Percentiles rank a stretch among this genome's conserved stretches.
phyloP scores from a whole-genome alignment of 176 grass and related monocot species.

The Miscanthus lutarioriparius region DNA sequence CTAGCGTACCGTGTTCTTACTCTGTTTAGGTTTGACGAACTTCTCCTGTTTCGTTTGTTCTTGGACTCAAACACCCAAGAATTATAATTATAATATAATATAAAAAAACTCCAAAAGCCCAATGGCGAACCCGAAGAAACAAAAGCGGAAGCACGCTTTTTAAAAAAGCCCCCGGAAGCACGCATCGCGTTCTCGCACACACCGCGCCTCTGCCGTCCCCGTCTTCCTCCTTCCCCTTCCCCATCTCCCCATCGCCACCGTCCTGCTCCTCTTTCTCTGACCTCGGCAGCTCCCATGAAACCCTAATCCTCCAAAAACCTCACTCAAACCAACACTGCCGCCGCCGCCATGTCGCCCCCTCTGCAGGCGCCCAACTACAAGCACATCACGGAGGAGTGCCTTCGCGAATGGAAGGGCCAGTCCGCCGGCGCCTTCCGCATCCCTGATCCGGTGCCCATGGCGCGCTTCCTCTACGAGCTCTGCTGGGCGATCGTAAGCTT shows the following conservation, averaged over 20 bases:
- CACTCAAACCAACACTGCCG: neutral
- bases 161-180: neutral
- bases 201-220: conserved; percentile 18
- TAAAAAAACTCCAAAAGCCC: neutral
- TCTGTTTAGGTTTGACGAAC: neutral
- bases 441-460: conserved; percentile 55
- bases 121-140: neutral
- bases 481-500: conserved; percentile 90
- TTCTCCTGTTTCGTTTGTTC: neutral
- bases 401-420: conserved; percentile 91
- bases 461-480: conserved; percentile 95
- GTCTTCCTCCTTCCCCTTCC: neutral
- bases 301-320: conserved; percentile 40
- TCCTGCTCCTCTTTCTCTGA: neutral
- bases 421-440: conserved; percentile 52
- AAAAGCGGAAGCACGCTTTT: too few species aligned
- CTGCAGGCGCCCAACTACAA: conserved; percentile 65
- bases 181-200: conserved; percentile 3
- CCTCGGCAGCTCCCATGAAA: conserved; percentile 46
- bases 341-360: conserved; percentile 41
- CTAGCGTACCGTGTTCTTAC: neutral
- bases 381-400: conserved; percentile 78
- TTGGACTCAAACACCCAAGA: too few species aligned
- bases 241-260: conserved; percentile 22
- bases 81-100: too few species aligned